phyloP scores from a whole-genome alignment of 805 yeast genomes.

The Lachancea mirantina region DNA sequence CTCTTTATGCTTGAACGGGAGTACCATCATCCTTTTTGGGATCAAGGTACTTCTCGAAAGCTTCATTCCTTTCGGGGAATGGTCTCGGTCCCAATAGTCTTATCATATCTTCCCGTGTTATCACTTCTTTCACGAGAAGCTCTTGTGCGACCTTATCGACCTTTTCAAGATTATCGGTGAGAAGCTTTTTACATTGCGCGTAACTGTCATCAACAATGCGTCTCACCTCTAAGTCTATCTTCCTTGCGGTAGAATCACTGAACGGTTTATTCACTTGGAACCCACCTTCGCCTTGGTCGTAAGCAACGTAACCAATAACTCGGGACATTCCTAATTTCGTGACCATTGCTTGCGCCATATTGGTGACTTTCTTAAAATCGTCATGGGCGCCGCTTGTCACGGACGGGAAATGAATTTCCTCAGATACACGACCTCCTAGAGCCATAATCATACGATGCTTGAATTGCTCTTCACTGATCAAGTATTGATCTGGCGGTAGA shows the following conservation, averaged over 20 bases:
- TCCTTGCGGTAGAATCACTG: slow-evolving; percentile 75
- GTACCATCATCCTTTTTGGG: slow-evolving; percentile 16
- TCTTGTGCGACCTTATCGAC: slow-evolving; percentile 85
- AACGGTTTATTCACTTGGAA: slow-evolving; percentile 72
- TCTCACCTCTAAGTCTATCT: slow-evolving; percentile 78
- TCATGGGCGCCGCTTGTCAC: slow-evolving; percentile 96
- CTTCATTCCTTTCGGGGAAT: slow-evolving; percentile 82
- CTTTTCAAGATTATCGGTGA: slow-evolving; percentile 59
- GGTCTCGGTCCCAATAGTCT: slow-evolving; percentile 87
- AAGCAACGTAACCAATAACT: slow-evolving; percentile 75
- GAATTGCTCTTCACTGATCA: slow-evolving; percentile 70
- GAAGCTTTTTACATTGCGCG: slow-evolving; percentile 54
- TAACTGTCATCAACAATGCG: slow-evolving; percentile 73
- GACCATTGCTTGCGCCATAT: slow-evolving; percentile 91
- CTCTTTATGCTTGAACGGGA: slow-evolving; percentile 6
- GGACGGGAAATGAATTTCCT: slow-evolving; percentile 84
- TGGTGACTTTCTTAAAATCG: slow-evolving; percentile 92
- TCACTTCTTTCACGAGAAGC: slow-evolving; percentile 76
- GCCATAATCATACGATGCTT: slow-evolving; percentile 94
- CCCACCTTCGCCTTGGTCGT: slow-evolving; percentile 43
- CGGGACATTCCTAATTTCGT: slow-evolving; percentile 85
- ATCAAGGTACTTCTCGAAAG: slow-evolving; percentile 81
- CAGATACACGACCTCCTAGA: slow-evolving; percentile 93
- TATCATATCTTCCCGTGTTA: slow-evolving; percentile 92
- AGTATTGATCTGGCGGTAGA: slow-evolving; percentile 84